Conservation (phyloP, 2,329 filamentous ascomycete genomes). For the Arthrocladium fulminans region DNA sequence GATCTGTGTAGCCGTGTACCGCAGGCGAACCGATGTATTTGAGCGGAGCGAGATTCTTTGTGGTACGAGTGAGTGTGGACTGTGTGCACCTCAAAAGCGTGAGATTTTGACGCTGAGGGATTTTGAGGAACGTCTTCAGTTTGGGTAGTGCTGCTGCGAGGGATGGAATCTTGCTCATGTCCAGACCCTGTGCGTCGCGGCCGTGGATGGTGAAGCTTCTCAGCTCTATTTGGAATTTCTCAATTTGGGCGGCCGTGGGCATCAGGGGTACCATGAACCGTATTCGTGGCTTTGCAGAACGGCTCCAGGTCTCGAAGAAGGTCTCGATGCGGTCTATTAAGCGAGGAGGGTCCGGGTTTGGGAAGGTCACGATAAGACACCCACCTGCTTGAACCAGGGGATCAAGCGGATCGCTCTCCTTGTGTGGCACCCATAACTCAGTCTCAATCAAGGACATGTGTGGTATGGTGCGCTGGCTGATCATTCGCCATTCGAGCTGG, state of each 20-base stretch:
- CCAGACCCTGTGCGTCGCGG: conserved; percentile 14
- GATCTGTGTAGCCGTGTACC: conserved; percentile 22
- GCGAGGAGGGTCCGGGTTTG: conserved; percentile 10
- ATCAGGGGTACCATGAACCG: conserved; percentile 14
- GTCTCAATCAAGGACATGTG: conserved; percentile 19
- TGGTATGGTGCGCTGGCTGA: conserved; percentile 24
- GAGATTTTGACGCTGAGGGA: conserved; percentile 11
- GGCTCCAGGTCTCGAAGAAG: conserved; percentile 13
- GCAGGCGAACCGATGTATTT: conserved; percentile 20
- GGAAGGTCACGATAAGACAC: conserved; percentile 16
- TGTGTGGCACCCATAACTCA: conserved; percentile 20
- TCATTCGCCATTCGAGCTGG: conserved; percentile 19
- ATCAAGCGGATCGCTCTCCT: conserved; percentile 10
- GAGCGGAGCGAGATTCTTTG: conserved; percentile 20
- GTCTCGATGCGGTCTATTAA: conserved; percentile 11
- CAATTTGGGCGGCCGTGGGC: conserved; percentile 3
- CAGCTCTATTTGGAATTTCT: conserved; percentile 5
- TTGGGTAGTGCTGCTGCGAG: conserved; percentile 14
- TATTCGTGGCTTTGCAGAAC: conserved; percentile 11
- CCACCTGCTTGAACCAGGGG: conserved; percentile 16
- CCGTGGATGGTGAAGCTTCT: conserved; percentile 14
- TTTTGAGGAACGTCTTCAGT: conserved; percentile 17
- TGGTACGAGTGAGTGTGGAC: conserved; percentile 18
- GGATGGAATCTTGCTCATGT: conserved; percentile 11
- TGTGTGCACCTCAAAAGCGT: conserved; percentile 18